Conservation (phyloP, 2,329 filamentous ascomycete genomes). For the Arthrinium phaeospermum region DNA sequence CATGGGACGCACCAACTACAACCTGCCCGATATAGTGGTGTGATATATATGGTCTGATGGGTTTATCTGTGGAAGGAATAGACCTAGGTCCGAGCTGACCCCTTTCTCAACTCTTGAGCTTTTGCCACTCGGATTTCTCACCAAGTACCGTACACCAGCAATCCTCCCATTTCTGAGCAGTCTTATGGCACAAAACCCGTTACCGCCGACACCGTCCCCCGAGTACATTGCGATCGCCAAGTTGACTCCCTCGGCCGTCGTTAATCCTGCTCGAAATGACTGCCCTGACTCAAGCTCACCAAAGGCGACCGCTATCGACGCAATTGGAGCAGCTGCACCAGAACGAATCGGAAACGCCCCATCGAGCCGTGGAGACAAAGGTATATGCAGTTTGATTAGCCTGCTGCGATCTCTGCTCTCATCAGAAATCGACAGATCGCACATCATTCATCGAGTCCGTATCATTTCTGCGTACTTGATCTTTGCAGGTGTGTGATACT, state of each 20-base stretch:
- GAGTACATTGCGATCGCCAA: neutral
- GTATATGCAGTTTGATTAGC: neutral
- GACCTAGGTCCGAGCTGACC: neutral
- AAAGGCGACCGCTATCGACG: neutral
- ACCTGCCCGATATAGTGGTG: neutral
- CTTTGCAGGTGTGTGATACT: neutral
- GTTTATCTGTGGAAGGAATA: neutral
- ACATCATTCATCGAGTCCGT: neutral
- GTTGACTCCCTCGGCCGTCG: neutral
- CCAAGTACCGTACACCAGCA: neutral
- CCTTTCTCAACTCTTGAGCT: neutral
- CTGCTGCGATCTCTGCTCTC: neutral
- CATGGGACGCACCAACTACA: neutral
- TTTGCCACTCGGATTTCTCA: neutral
- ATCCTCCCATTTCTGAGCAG: too few species aligned
- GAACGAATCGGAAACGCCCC: conserved; percentile 3
- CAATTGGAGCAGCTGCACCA: neutral
- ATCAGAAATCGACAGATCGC: too few species aligned
- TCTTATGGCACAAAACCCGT: too few species aligned
- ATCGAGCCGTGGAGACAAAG: neutral
- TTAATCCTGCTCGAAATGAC: neutral
- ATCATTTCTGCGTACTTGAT: neutral
- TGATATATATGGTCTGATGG: neutral
- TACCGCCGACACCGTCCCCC: neutral
- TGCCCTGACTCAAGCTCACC: neutral